Base-by-base conservation (phyloP, 2,329 filamentous ascomycete species). In the Exserohilum rostratum region DNA sequence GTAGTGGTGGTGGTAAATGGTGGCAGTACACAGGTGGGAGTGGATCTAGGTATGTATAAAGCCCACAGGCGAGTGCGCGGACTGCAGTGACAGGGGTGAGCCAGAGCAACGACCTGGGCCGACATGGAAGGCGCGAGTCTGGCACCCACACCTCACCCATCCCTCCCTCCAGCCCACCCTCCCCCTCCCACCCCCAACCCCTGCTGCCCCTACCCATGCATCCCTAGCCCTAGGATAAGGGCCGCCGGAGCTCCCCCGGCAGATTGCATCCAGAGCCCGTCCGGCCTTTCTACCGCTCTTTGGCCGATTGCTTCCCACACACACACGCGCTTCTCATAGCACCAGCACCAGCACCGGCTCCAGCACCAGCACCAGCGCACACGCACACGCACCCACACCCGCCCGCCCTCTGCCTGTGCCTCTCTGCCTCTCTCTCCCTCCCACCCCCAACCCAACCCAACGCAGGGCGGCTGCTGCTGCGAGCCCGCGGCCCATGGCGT, bases 31-130 rank as follows among this genome's bases (percentile, higher is more conserved):
- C n/a, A n/a, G 44, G 50, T 46, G 50, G 42, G 48, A 61, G 63
- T 63, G 61, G 61, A 63, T 64, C 58, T 57, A 50, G 34, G 34
- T 54, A 55, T 62, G 60, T 65, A 65, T 65, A 58, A 57, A 56
- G 57, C 57, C 58, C 48, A 46, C 53, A 38, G 53, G n/a, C 52
- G 46, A 49, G 53, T 55, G 57, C 54, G 57, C 55, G 53, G 49
- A 49, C 50, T 13, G 13, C 46, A 30, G 30, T 37, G 38, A 45
- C 40, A 50, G 39, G 51, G 39, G 55, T 56, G 59, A 57, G 60
- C 54, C n/a, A 44, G 56, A 52, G 49, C 50, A 58, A 53, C 45
- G 55, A 54, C 63, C 51, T 61, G 53, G 51, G 53, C 58, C 59
- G 57, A 58, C 63, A 61, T 47, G 59, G 61, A 60, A 60, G 58